Percentiles rank a stretch among this genome's conserved stretches.
Conservation (phyloP, 169 alveolate species). For the Plasmodium yoelii region DNA sequence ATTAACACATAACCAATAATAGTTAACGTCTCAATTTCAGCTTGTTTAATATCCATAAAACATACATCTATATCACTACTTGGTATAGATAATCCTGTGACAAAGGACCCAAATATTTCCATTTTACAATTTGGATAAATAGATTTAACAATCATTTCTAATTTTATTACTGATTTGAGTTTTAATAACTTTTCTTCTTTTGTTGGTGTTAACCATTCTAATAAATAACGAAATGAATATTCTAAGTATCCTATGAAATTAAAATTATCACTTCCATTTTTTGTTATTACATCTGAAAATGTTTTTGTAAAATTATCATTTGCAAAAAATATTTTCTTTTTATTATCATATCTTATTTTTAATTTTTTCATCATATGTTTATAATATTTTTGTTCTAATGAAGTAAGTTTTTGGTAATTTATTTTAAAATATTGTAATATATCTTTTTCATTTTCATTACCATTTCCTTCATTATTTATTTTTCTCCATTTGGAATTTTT, state of each 20-base stretch:
- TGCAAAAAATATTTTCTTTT: conserved; percentile 24
- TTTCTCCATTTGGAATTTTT: not conserved
- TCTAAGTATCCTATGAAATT: conserved; percentile 35
- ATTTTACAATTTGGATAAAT: conserved; percentile 39
- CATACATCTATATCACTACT: conserved; percentile 72
- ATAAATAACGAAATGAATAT: conserved; percentile 45
- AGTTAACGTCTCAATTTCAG: conserved; percentile 17
- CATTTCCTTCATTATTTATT: not conserved
- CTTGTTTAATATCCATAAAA: conserved; percentile 14
- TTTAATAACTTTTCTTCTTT: conserved; percentile 65
- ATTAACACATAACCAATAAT: conserved; percentile 31
- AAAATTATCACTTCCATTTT: conserved; percentile 15
- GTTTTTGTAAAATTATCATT: conserved; percentile 29
- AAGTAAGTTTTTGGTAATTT: conserved; percentile 26
- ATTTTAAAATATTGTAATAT: conserved; percentile 24
- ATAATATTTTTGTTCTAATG: conserved; percentile 29
- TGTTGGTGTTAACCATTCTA: conserved; percentile 74
- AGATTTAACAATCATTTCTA: conserved; percentile 58
- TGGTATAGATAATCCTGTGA: conserved; percentile 62
- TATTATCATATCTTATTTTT: conserved; percentile 27
- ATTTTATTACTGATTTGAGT: conserved; percentile 20
- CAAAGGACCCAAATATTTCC: conserved; percentile 66
- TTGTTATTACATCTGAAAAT: conserved; percentile 12
- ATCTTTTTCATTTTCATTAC: not conserved
- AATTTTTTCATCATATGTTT: conserved; percentile 58